Evolutionary conservation across 1,284 basidiomycete species (phyloP), one percentile per base, ranked within the genome.

Genomic region (Pascua guehoae): DNA sequence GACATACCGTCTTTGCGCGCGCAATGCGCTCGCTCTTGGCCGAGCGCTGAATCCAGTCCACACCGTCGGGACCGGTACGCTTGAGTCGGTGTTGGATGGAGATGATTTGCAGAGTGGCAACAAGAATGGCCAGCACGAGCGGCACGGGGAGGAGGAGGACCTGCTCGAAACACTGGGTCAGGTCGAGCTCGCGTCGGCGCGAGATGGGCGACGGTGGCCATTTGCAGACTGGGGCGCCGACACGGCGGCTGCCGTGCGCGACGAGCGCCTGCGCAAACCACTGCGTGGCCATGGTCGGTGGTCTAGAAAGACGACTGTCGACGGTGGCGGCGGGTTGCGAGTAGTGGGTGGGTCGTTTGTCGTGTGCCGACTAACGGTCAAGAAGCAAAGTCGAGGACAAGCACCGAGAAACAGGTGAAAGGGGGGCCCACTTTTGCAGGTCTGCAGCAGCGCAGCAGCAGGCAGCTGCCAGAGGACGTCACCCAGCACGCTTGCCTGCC

Each of bases 101-200:
- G 68, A 58, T 78, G 71, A 56, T 79, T 58, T 73, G 81, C 18
- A 76, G 58, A 18, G 80, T 59, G 0, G 47, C 57, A 10, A 78
- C 64, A 51, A 85, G 24, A 48, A 85, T 58, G 56, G 88, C 73
- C 16, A 81, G 41, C 2, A 80, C 72, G 39, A 87, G 76, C 1
- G 87, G 71, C 0, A 79, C 66, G 0, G 86, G 40, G 2, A 88
- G 71, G 0, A 91, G 47, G n/a, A 86, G 69, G 38, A 83, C 85
- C 62, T 88, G 86, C 69, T 94, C 88, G 66, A 89, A 91, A 75
- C 93, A 97, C 8, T 85, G 83, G 1, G 91, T 88, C 12, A 88
- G 70, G 75, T 96, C 92, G 68, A 92, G 89, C 32, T 83, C 79
- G 55, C 89, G 83, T 0, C 77, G 62, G 8, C 66, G 72, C 9